A percentile compares a stretch with the other conserved stretches of the same genome.
phyloP scores from a whole-genome alignment of 805 yeast species.

The Candida boidinii region DNA sequence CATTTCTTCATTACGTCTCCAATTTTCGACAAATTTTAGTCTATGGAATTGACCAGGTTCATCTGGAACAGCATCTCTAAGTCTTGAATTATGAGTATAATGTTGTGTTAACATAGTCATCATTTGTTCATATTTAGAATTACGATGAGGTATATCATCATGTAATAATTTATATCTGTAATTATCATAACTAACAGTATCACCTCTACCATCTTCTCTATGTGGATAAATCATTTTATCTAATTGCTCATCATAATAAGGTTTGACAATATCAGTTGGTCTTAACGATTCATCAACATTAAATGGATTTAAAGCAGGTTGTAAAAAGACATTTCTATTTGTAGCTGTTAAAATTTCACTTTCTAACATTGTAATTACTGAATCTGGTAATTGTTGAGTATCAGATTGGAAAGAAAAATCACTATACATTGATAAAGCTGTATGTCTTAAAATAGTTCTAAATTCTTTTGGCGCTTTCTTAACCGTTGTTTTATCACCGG shows the following conservation, averaged over 20 bases:
- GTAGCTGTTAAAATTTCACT: conserved; percentile 78
- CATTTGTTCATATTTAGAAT: conserved; percentile 82
- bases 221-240: conserved; percentile 27
- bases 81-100: conserved; percentile 27
- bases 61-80: conserved; percentile 21
- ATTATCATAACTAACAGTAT: conserved; percentile 16
- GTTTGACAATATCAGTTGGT: conserved; percentile 37
- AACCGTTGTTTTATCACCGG: conserved; percentile 1
- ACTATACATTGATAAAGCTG: conserved; percentile 72
- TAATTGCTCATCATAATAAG: conserved; percentile 25
- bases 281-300: conserved; percentile 33
- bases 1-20: conserved; percentile 59
- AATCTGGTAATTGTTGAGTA: conserved; percentile 68
- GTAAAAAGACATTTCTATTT: conserved; percentile 65
- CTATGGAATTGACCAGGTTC: conserved; percentile 64
- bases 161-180: conserved; percentile 35
- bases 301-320: conserved; percentile 68
- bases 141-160: conserved; percentile 66
- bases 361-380: conserved; percentile 73
- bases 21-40: conserved; percentile 80
- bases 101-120: conserved; percentile 64
- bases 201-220: conserved; percentile 28
- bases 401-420: conserved; percentile 84
- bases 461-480: conserved; percentile 58
- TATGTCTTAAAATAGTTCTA: conserved; percentile 71